Conservation (phyloP, 192 early-diverging fungal species). For the Gonapodya prolifera region DNA sequence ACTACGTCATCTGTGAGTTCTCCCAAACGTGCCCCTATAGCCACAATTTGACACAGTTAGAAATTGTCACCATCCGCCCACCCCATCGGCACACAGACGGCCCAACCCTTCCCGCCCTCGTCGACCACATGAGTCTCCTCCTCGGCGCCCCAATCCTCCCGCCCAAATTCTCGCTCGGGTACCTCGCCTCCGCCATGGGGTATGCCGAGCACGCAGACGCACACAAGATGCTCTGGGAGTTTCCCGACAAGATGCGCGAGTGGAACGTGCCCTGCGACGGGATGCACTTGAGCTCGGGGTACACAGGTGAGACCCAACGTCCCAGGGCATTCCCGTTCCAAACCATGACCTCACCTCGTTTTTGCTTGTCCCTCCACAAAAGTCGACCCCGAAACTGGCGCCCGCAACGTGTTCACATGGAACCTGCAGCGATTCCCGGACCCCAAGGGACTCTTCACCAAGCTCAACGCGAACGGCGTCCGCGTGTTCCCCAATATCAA, state of each 20-base stretch:
- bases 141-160: slow-evolving; percentile 29
- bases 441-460: slow-evolving; percentile 22
- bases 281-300: slow-evolving; percentile 44
- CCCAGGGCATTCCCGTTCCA: slow-evolving; percentile 3
- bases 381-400: slow-evolving; percentile 24
- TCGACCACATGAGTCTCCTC: slow-evolving; percentile 20
- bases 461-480: slow-evolving; percentile 26
- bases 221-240: slow-evolving; percentile 27
- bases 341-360: background rate
- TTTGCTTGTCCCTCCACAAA: background rate
- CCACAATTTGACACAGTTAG: slow-evolving; percentile 16
- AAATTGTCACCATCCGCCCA: too few species aligned
- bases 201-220: slow-evolving; percentile 48
- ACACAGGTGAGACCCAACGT: slow-evolving; percentile 23
- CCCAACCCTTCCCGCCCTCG: too few species aligned
- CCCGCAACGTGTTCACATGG: slow-evolving; percentile 51
- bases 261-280: slow-evolving; percentile 43
- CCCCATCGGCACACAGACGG: too few species aligned
- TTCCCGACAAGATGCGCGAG: slow-evolving; percentile 22
- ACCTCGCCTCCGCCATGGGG: slow-evolving; percentile 46
- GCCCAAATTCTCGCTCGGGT: slow-evolving; percentile 39
- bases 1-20: slow-evolving; percentile 24
- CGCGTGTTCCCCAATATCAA: slow-evolving; percentile 44
- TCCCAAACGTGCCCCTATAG: slow-evolving; percentile 10
- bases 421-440: slow-evolving; percentile 37